Base-by-base conservation (phyloP, 148 eudicot genomes). In the Dianthus caryophyllus region DNA sequence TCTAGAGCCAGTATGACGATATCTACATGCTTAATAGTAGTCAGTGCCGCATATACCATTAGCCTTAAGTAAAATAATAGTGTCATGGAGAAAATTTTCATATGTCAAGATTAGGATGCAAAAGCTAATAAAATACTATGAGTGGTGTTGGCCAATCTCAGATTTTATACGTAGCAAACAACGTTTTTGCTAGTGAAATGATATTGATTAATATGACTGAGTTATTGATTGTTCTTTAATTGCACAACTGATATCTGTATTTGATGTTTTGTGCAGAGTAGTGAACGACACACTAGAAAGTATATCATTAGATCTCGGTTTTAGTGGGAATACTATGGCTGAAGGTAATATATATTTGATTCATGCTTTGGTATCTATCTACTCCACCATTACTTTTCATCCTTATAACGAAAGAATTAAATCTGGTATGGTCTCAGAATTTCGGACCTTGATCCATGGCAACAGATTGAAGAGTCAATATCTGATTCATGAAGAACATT, bases 221-320 rank as follows among this genome's bases (percentile, higher is more conserved):
- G 11, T 18, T 38, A 12, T 50, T 16, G 11, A 30, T 30, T 61
- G 64, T 71, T 51, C 10, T 57, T 25, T 38, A 17, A 18, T 24
- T 65, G 41, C 44, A 65, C 57, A 31, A 66, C 57, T 56, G 39
- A 46, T 47, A 24, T 30, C 3, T 61, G 6, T 80, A 18, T 58
- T 68, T 78, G 73, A 38, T 73, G 26, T 75, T 6, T n/a, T 67
- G 24, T 76, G 78, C 82, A 92, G 98, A 76, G 96, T 92, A 49
- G 91, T 92, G 50, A 92, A 92, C 81, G 94, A 84, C 31, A 87
- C 96, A 15, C 77, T 92, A 25, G 94, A 92, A 74, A 89, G 88
- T 78, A 92, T 89, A 61, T 85, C 98, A 7, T 5, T 76, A 18
- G 98, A 89, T 80, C 86, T 92, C 69, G 91, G 91, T 68, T 92